Base-by-base conservation (phyloP, 75 land plant species). In the Cunninghamia lanceolata region DNA sequence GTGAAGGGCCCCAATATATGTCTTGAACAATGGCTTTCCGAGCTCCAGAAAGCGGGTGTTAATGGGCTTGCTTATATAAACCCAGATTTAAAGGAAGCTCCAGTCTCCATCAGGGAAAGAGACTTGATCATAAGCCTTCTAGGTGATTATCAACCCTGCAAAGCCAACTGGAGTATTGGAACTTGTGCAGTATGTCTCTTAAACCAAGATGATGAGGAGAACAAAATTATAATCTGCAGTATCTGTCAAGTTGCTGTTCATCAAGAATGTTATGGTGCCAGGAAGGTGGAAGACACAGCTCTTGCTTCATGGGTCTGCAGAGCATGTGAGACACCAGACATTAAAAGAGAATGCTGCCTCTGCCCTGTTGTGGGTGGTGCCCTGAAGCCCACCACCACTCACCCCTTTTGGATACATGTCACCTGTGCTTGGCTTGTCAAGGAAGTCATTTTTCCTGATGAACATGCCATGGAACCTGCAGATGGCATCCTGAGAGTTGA, bases 281-380 rank as follows among this genome's bases (percentile, higher is more conserved):
- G 88, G 76, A 86, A 90, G 84, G 86, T 93, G 35, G 87, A 89
- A 30, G 94, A 92, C 73, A 56, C 2, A 17, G 47, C 4, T 4
- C 85, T 91, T 54, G 94, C 96, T 77, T 94, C 99, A 16, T 97
- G 99, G 97, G 92, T 95, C 73, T 98, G 99, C 88, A 88, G 95
- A 87, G 94, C 92, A 66, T 98, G 99, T 90, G 97, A 95, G 88
- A 93, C 91, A 36, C 95, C 95, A 85, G 91, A 92, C 43, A 42
- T 86, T 39, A 87, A 92, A 52, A 91, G 96, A 56, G 93, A 96
- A 76, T 96, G 99, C 85, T 98, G 99, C 90, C 96, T 98, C 47
- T 98, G 98, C 82, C 99, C 98, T 87, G 94, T 98, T 3, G 91
- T 90, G 93, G 99, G 99, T n/a, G 86, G 99, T 53, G 99, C 99